These are phyloP conservation scores for Epichloe aotearoae DNA, from an alignment of 2,329 filamentous ascomycete species.

Conservation along the genomic window DNA sequence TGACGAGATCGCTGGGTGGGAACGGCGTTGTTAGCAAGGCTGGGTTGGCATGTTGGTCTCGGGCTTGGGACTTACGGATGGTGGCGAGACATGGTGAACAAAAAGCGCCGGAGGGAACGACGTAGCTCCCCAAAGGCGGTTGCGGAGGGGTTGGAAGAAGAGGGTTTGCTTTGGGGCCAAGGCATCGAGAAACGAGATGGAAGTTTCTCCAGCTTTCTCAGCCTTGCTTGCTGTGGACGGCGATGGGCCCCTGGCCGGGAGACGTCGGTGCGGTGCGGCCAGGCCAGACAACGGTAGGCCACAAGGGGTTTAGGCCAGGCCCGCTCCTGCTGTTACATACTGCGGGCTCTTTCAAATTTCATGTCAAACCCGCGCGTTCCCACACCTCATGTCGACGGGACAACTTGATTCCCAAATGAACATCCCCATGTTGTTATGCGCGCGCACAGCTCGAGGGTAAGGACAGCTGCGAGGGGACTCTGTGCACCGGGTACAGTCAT, in stretches of 20 bases:
- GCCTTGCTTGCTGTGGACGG: slow-evolving; percentile 25
- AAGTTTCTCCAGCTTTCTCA: slow-evolving; percentile 26
- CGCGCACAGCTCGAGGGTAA: not conserved
- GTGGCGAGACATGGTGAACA: slow-evolving; percentile 68
- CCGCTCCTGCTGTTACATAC: not conserved
- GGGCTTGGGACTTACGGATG: slow-evolving; percentile 55
- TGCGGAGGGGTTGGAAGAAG: not conserved
- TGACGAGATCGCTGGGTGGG: slow-evolving; percentile 69
- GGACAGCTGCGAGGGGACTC: not conserved
- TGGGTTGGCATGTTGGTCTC: not conserved
- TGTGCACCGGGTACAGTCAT: not conserved
- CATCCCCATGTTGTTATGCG: not conserved
- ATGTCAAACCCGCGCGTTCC: no score
- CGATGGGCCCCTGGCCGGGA: not conserved
- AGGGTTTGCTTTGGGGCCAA: not conserved
- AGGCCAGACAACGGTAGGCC: not conserved
- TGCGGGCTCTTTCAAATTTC: no score
- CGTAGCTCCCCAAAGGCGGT: no score
- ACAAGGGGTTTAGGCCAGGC: not conserved
- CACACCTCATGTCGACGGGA: not conserved
- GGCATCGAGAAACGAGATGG: not conserved
- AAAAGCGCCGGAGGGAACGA: not conserved
- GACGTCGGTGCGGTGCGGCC: not conserved
- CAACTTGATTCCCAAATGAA: not conserved
- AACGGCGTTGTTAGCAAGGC: slow-evolving; percentile 13